These are phyloP conservation scores for Paratinospora sagittata DNA, from an alignment of 164 flowering plant species.

Conservation along the genomic window DNA sequence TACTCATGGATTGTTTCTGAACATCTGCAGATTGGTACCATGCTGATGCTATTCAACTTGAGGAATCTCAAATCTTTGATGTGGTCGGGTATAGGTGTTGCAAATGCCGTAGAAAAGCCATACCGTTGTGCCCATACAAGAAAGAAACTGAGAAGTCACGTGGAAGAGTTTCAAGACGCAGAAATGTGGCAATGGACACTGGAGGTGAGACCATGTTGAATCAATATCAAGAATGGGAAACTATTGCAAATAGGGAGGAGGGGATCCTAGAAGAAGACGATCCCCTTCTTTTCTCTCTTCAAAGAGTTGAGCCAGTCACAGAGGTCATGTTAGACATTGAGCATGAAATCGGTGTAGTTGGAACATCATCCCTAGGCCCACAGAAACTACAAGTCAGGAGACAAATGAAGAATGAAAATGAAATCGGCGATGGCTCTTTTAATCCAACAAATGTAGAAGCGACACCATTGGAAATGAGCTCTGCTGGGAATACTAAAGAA, in stretches of 20 bases:
- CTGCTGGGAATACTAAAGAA: conserved; percentile 10
- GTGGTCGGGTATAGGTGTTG: conserved; percentile 84
- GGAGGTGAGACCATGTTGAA: conserved; percentile 23
- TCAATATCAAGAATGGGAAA: conserved; percentile 23
- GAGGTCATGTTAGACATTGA: conserved; percentile 29
- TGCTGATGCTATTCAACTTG: conserved; percentile 79
- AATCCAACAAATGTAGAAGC: conserved; percentile 23
- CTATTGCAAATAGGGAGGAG: conserved; percentile 28
- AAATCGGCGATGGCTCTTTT: conserved; percentile 19
- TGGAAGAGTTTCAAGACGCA: conserved; percentile 30
- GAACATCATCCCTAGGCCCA: conserved; percentile 19
- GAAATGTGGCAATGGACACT: conserved; percentile 16
- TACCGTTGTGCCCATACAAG: conserved; percentile 64
- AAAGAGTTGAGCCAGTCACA: conserved; percentile 43
- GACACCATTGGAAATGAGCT: conserved; percentile 19
- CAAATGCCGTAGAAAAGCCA: conserved; percentile 66
- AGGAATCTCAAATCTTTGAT: conserved; percentile 56
- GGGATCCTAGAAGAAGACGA: conserved; percentile 33
- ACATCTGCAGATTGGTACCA: conserved; percentile 81
- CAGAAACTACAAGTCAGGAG: conserved; percentile 77
- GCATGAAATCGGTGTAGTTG: conserved; percentile 29
- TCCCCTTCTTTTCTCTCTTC: conserved; percentile 50
- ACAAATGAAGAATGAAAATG: conserved; percentile 45
- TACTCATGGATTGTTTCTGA: conserved; percentile 5
- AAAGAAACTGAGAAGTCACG: conserved; percentile 21